Base-by-base conservation (phyloP, 2,329 filamentous ascomycete genomes). In the Onygenales sp. region DNA sequence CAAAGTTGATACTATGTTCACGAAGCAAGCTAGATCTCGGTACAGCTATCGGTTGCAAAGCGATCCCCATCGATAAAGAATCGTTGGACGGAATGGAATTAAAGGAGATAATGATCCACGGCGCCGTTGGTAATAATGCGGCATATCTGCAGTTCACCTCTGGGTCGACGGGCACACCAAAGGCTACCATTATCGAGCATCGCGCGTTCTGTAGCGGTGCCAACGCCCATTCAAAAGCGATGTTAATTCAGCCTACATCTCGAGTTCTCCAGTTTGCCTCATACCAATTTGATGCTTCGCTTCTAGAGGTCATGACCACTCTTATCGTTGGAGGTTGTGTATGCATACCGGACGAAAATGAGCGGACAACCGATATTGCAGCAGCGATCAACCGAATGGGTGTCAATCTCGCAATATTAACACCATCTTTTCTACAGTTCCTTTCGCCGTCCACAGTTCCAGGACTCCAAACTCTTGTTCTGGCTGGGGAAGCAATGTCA, bases 241-340 rank as follows among this genome's bases (percentile, higher is more conserved):
- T 78, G 27, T 70, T 73, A 17, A 75, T 77, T 59, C 66, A 64
- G 7, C 57, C 66, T 7, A 43, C 33, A 2, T 46, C 49, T 5
- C 43, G 56, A 43, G 48, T 94, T 64, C 77, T 95, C 0, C 89
- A 95, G 64, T 94, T 94, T 66, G 89, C 89, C 2, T 84, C 88
- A 4, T 87, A 89, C 1, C 93, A 88, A 0, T 95, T 95, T 64
- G 89, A 95, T 67, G 89, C 94, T 2, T 92, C 87, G 0, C 83
- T 94, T 3, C 93, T 93, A 66, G 89, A 95, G 65, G 89, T 91
- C 5, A 93, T 94, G 8, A 52, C 43, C 3, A 48, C 55, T 7
- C 48, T 60, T 10, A 50, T 49, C 10, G 39, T 49, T 33, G 73
- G 74, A 43, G 74, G 72, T 6, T 71, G 69, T 32, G 59, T 76